Percentiles rank a stretch among this genome's conserved stretches.
Evolutionary conservation across 2,329 filamentous ascomycete species (phyloP).

Genomic region (Nemania sp.): DNA sequence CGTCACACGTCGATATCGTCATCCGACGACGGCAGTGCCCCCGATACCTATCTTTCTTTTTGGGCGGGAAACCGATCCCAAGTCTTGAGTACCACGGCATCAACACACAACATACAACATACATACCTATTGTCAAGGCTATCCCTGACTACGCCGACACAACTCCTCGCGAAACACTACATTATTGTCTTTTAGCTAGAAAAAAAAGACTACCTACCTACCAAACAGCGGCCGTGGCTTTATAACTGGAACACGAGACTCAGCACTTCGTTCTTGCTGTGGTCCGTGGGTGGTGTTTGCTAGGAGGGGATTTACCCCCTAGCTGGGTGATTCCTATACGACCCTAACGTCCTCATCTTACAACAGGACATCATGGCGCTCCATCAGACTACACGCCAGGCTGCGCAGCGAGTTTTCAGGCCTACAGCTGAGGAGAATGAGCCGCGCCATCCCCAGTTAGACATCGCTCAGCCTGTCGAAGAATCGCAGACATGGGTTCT

Average conservation of each 20-base stretch:
- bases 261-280: background rate
- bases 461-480: conserved; percentile 60
- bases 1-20: background rate
- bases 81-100: background rate
- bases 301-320: conserved; percentile 24
- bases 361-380: conserved; percentile 63
- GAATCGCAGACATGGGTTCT: conserved; percentile 96
- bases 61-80: background rate
- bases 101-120: background rate
- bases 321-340: conserved; percentile 25
- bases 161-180: background rate
- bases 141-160: background rate
- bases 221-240: background rate
- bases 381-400: conserved; percentile 68
- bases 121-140: background rate
- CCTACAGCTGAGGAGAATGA: conserved; percentile 56
- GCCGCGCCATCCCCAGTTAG: conserved; percentile 51
- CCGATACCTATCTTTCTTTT: conserved; percentile 16
- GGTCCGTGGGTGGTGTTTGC: conserved; percentile 21
- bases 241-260: background rate
- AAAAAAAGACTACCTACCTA: background rate
- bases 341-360: conserved; percentile 7
- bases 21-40: background rate
- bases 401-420: conserved; percentile 62
- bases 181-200: background rate